Conservation (phyloP, 1,139 yeast genomes). For the Taphrina deformans region DNA sequence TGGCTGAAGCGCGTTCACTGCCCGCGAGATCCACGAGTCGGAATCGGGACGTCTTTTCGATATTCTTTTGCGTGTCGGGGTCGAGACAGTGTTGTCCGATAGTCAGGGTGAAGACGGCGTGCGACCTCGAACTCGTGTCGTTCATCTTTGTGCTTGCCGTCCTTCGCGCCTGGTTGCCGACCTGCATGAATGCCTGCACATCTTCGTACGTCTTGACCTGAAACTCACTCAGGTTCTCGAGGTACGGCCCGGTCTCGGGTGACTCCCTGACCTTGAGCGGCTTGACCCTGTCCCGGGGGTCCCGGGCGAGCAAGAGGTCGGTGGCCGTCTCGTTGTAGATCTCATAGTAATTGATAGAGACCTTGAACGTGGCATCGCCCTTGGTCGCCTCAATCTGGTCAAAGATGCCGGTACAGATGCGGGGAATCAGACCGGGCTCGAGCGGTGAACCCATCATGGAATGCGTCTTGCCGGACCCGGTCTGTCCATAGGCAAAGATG, state of each 20-base stretch:
- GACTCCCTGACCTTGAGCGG: constrained; percentile 56
- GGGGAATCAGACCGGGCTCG: constrained; percentile 64
- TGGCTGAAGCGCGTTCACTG: constrained; percentile 64
- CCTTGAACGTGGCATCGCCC: constrained; percentile 48
- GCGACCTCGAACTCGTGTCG: constrained; percentile 68
- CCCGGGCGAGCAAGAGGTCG: constrained; percentile 52
- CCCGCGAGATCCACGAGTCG: constrained; percentile 80
- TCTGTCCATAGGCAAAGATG: constrained; percentile 82
- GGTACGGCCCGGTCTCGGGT: constrained; percentile 60
- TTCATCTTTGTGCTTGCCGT: constrained; percentile 73
- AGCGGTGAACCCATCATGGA: constrained; percentile 59
- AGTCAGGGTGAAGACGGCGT: constrained; percentile 68
- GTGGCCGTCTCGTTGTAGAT: constrained; percentile 70
- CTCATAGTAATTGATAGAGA: constrained; percentile 64
- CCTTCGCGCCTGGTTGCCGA: constrained; percentile 52
- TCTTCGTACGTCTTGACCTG: constrained; percentile 39
- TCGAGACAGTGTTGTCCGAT: constrained; percentile 55
- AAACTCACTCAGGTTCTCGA: constrained; percentile 51
- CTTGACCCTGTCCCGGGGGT: constrained; percentile 45
- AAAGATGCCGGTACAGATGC: constrained; percentile 58
- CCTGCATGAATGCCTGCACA: constrained; percentile 40
- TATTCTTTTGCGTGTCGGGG: constrained; percentile 39
- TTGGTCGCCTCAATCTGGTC: constrained; percentile 49
- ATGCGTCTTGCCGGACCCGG: constrained; percentile 82
- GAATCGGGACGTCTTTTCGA: constrained; percentile 54